phyloP scores from a whole-genome alignment of 805 yeast species.

The Candida alai region DNA sequence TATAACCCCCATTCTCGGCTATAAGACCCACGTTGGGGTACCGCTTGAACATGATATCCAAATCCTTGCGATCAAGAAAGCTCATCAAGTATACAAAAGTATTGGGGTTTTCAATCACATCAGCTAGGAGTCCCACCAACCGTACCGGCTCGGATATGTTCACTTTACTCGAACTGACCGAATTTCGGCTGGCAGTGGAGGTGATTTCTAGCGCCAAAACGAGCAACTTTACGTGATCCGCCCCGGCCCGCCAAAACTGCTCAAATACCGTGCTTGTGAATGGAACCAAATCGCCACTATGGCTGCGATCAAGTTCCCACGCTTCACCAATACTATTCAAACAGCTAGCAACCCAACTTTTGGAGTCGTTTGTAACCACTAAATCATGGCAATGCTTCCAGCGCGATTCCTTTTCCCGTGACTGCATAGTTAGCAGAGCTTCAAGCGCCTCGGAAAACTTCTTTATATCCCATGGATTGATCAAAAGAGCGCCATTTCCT shows the following conservation, averaged over 20 bases:
- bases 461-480: constrained; percentile 88
- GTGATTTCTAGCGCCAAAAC: constrained; percentile 37
- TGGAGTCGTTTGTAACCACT: constrained; percentile 65
- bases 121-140: constrained; percentile 53
- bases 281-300: constrained; percentile 22
- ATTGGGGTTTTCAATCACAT: constrained; percentile 51
- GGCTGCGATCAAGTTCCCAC: constrained; percentile 30
- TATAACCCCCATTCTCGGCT: constrained; percentile 87
- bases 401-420: constrained; percentile 51
- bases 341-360: constrained; percentile 66
- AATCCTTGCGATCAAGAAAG: constrained; percentile 55
- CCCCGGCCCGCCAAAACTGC: constrained; percentile 10
- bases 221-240: constrained; percentile 41
- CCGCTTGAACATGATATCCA: constrained; percentile 66
- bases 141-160: constrained; percentile 55
- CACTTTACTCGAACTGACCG: constrained; percentile 4
- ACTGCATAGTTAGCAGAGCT: constrained; percentile 60
- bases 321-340: constrained; percentile 47
- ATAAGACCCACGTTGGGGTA: constrained; percentile 72
- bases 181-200: constrained; percentile 17
- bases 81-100: constrained; percentile 74
- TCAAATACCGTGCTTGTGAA: constrained; percentile 32
- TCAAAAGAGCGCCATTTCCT: constrained; percentile 62
- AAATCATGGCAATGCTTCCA: constrained; percentile 62
- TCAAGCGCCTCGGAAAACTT: constrained; percentile 63